phyloP scores from a whole-genome alignment of 352 stramenopile species.

The Globisporangium canariense region DNA sequence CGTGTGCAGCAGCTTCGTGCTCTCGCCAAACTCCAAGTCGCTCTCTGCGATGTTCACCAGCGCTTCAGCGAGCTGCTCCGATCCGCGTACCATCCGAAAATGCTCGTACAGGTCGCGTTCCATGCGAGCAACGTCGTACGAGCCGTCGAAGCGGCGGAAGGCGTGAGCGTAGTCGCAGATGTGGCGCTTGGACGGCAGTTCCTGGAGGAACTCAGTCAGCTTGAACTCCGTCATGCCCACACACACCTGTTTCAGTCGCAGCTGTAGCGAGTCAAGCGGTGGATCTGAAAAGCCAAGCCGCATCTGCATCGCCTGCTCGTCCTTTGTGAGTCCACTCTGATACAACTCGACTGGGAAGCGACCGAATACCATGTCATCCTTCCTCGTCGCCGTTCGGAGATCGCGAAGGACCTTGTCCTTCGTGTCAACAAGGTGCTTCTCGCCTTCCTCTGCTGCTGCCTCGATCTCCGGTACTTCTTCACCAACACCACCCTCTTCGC shows the following conservation, averaged over 20 bases:
- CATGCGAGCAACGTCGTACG: slow-evolving; percentile 47
- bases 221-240: slow-evolving; percentile 87
- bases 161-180: slow-evolving; percentile 71
- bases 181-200: slow-evolving; percentile 90
- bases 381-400: slow-evolving; percentile 25
- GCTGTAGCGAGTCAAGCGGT: slow-evolving; percentile 34
- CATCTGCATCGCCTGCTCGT: slow-evolving; percentile 52
- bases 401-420: slow-evolving; percentile 30
- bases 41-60: slow-evolving; percentile 53
- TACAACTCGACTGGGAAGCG: slow-evolving; percentile 65
- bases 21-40: slow-evolving; percentile 65
- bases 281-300: slow-evolving; percentile 55
- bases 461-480: slow-evolving; percentile 37
- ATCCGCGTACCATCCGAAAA: slow-evolving; percentile 74
- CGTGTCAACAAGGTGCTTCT: slow-evolving; percentile 54
- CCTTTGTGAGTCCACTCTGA: slow-evolving; percentile 52
- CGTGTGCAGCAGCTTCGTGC: slow-evolving; percentile 29
- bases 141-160: slow-evolving; percentile 52
- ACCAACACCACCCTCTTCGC: slow-evolving; percentile 11
- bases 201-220: slow-evolving; percentile 79
- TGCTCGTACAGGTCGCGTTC: slow-evolving; percentile 67
- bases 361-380: slow-evolving; percentile 64
- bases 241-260: slow-evolving; percentile 56
- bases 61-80: slow-evolving; percentile 45
- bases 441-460: slow-evolving; percentile 23